Base-by-base conservation (phyloP, 495 filamentous ascomycete species). In the Cercophora newfieldiana region DNA sequence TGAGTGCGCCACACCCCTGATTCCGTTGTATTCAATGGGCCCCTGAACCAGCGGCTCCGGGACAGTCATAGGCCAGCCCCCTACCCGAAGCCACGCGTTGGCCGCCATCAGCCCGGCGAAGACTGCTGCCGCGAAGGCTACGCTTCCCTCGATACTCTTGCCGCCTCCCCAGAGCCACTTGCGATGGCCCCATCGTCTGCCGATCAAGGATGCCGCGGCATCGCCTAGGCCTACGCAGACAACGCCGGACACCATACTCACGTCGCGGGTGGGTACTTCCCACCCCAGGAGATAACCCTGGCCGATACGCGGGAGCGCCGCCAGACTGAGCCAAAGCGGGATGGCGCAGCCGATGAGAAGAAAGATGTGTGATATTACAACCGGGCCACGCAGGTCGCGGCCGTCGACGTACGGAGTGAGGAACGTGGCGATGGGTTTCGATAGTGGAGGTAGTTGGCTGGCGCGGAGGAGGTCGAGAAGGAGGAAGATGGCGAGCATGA, bases 141-240 rank as follows among this genome's bases (percentile, higher is more conserved):
- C 67, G 68, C 91, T 95, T 25, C 95, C 95, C 77, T 98, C 94
- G 1, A 99, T 79, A 59, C 92, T 97, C 78, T 98, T 99, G 3
- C 93, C 95, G 16, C 95, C 95, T 28, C 91, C 90, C 95, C 95
- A 99, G 53, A 93, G 85, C 95, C 95, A 99, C 82, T 97, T 97
- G 14, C 85, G 83, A 22, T 86, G 86, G 18, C 95, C 96, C 74
- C 88, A 94, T 10, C 94, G 84, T n/a, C 96, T 82, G 5, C 95
- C 96, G 28, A 97, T 86, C 1, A 99, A 80, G 3, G 90, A 94
- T n/a, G 95, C 95, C 0, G 94, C 95, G 0, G 95, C 93, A 75
- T 99, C 95, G 16, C 95, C 95, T 77, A 99, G 86, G 2, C 95
- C 95, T 24, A 99, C 95, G 72, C 94, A 98, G 4, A 97, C 84